A percentile compares a stretch with the other conserved stretches of the same genome.
phyloP scores from a whole-genome alignment of 129 eudicot species.

The Helichrysum umbraculigerum region DNA sequence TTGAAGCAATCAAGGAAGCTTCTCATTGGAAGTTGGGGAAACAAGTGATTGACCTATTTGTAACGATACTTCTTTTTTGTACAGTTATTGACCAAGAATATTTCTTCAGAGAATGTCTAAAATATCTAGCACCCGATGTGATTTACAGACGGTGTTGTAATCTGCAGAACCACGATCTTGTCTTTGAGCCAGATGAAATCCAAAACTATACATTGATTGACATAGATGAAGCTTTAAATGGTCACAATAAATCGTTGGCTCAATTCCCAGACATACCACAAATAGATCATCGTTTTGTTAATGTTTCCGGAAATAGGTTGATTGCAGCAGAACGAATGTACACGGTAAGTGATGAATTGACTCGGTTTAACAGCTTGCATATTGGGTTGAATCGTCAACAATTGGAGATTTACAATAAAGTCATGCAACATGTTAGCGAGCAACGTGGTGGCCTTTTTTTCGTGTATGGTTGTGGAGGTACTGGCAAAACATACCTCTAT shows the following conservation, averaged over 20 bases:
- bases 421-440: not conserved
- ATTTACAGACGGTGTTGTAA: too few relatives aligned
- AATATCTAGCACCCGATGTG: too few relatives aligned
- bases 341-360: not conserved
- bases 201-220: not conserved
- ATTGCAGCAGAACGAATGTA: not conserved
- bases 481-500: not conserved
- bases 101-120: too few relatives aligned
- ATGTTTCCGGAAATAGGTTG: not conserved
- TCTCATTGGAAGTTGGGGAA: not conserved
- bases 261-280: not conserved
- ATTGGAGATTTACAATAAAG: not conserved
- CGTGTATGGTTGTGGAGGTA: not conserved
- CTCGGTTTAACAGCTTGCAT: too few relatives aligned
- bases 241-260: not conserved
- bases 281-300: not conserved
- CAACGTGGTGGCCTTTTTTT: not conserved
- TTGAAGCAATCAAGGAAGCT: not conserved
- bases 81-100: too few relatives aligned
- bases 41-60: not conserved
- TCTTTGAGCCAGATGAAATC: too few relatives aligned
- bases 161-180: too few relatives aligned
- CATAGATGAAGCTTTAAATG: not conserved
- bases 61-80: not conserved
- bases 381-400: not conserved